These are phyloP conservation scores for Lasiodiplodia hormozganensis DNA, from an alignment of 2,329 filamentous ascomycete species.

Conservation along the genomic window DNA sequence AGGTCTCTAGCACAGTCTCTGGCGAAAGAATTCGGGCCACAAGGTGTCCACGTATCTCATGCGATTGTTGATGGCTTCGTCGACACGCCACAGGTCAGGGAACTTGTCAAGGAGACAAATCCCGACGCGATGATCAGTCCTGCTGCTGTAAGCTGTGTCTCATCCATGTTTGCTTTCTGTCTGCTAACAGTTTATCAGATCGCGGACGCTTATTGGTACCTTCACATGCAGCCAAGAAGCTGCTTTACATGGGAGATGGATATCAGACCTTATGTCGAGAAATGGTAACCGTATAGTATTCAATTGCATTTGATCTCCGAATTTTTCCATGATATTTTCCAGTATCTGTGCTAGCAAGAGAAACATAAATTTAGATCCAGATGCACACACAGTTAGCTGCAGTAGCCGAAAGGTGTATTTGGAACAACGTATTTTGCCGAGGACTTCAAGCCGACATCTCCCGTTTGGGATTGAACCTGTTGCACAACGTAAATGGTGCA, in stretches of 20 bases:
- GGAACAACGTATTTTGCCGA: no score
- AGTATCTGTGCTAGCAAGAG: no score
- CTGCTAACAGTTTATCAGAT: conserved; percentile 61
- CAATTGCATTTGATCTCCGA: no score
- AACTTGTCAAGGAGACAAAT: conserved; percentile 61
- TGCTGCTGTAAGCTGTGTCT: conserved; percentile 67
- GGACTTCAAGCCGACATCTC: no score
- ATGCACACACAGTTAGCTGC: no score
- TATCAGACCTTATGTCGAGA: conserved; percentile 80
- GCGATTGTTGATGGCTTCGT: conserved; percentile 86
- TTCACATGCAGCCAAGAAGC: conserved; percentile 81
- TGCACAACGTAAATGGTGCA: no score
- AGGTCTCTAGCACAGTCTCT: conserved; percentile 77
- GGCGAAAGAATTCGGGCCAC: conserved; percentile 82
- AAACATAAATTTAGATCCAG: no score
- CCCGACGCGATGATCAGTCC: conserved; percentile 74
- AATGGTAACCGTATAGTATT: conserved; percentile 63
- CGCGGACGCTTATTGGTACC: conserved; percentile 83
- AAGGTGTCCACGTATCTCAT: conserved; percentile 84
- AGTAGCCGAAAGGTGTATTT: no score
- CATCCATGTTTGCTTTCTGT: conserved; percentile 2
- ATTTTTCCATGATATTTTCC: no score
- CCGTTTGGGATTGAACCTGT: no score
- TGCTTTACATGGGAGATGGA: conserved; percentile 85
- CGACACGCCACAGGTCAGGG: conserved; percentile 75